Base-by-base conservation (phyloP, 2,329 filamentous ascomycete species). In the Capronia epimyces region DNA sequence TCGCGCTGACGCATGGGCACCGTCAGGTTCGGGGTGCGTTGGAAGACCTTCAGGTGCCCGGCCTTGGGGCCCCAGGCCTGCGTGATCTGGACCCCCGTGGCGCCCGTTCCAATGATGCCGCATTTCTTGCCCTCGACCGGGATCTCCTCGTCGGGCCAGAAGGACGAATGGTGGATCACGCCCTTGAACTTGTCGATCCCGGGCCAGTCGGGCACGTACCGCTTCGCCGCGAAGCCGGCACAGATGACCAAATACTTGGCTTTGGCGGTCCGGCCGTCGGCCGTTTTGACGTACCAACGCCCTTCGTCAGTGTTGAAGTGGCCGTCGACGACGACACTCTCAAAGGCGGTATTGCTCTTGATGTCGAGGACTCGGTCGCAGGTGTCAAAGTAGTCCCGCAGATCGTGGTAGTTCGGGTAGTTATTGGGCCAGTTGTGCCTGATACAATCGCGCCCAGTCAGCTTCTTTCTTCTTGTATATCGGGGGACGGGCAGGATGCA, bases 11-110 rank as follows among this genome's bases (percentile, higher is more conserved):
- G 69, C 80, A 86, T 83, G 0, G 81, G 81, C 1, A 86, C 61
- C 0, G 79, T 77, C 6, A 83, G 66, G 57, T 86, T 86, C 0
- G 83, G 83, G 1, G 81, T 86, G 10, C 83, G 75, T 60, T 86
- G 81, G 64, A 85, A 69, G 1, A 67, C 63, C 5, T 67, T 74
- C 10, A 86, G 58, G 1, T 75, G 65, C 3, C 69, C 73, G 0
- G 75, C 79, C 7, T 71, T 63, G 1, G 75, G 75, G 1, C 74
- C 78, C 65, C 76, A 78, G 43, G 79, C 80, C 56, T 86, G 82
- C 0, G 76, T 73, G 41, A 83, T 76, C 58, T 86, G 82, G 1
- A 85, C 76, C 0, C 82, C 82, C 0, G 80, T 79, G 0, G 81
- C 78, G 1, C 82, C 82, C 0, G 81, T 84, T 5, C 83, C 82